Evolutionary conservation across 257 asterid species (phyloP), one percentile per base, ranked within the genome.

Genomic region (Agastache rugosa): DNA sequence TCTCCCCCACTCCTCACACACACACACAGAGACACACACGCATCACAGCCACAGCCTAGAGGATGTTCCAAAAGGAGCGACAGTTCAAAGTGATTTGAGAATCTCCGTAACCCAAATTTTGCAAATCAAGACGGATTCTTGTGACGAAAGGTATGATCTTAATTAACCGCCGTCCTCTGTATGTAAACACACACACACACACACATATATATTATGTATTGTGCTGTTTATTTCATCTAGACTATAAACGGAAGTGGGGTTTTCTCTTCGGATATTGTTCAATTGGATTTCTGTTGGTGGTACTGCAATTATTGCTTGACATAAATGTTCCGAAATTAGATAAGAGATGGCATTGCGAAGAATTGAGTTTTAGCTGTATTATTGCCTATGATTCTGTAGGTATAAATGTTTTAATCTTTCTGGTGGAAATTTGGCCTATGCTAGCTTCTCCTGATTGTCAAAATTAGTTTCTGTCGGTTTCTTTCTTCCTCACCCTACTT

Each of bases 101-200:
- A 73, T 67, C 74, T 20, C 73, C 25, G 10, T 44, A 19, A 41
- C 44, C 45, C 61, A 34, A 63, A 71, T 55, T 67, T 68, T 23
- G 37, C 59, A 19, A 47, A 35, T 16, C 69, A 29, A 66, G 12
- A 10, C 42, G 45, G 8, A 54, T 69, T 74, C 78, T 69, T 74
- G 12, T 45, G 61, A 17, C 77, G 20, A 16, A 48, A 35, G 79
- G 86, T 82, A 76, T 58, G 76, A 14, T 54, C 56, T 60, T 68
- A 27, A 14, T 62, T 10, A n/a, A 45, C 37, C 7, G 35, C 4
- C 22, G 61, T 53, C 47, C 16, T 35, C 19, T 63, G 5, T 6
- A 10, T 10, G 35, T 4, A 35, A 0, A 0, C 37, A 31, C 7
- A 31, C 4, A 0, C 37, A 31, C 7, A 31, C 37, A 31, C 37